A percentile compares a stretch with the other conserved stretches of the same genome.
Evolutionary conservation across 345 rosid species (phyloP).

Genomic region (Euphorbia tirucalli): DNA sequence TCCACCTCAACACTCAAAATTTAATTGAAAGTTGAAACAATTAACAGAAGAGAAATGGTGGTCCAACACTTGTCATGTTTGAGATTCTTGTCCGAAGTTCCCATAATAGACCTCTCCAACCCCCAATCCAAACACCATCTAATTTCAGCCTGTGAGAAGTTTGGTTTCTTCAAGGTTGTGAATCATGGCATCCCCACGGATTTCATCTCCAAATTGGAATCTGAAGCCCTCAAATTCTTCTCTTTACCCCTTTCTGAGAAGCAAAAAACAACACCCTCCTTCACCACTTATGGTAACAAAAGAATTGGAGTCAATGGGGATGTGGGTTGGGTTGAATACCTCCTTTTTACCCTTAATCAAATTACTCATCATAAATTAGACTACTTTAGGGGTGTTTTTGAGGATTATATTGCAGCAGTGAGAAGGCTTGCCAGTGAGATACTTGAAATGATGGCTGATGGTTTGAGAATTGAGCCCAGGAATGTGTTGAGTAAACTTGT

Average conservation of each 20-base stretch:
- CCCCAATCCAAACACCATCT: constrained; percentile 38
- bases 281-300: constrained; percentile 45
- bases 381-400: constrained; percentile 18
- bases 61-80: constrained; percentile 3
- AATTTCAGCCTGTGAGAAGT: constrained; percentile 43
- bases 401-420: constrained; percentile 23
- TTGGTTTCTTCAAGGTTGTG: constrained; percentile 50
- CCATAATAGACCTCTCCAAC: constrained; percentile 11
- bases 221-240: constrained; percentile 41
- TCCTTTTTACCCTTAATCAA: constrained; percentile 37
- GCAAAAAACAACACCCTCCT: no score
- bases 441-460: constrained; percentile 31
- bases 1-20: no score
- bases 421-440: constrained; percentile 22
- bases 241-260: constrained; percentile 34
- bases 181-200: constrained; percentile 48
- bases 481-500: constrained; percentile 29
- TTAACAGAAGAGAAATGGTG: constrained; percentile 9
- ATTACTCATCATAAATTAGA: neutral
- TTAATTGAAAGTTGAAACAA: no score
- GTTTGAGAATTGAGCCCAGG: constrained; percentile 27
- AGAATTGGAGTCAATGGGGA: constrained; percentile 50
- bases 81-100: neutral
- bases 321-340: constrained; percentile 56
- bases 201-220: constrained; percentile 32